Evolutionary conservation across 257 asterid genomes (phyloP), one percentile per base, ranked within the genome.

Genomic region (Solanum chiquidenum): DNA sequence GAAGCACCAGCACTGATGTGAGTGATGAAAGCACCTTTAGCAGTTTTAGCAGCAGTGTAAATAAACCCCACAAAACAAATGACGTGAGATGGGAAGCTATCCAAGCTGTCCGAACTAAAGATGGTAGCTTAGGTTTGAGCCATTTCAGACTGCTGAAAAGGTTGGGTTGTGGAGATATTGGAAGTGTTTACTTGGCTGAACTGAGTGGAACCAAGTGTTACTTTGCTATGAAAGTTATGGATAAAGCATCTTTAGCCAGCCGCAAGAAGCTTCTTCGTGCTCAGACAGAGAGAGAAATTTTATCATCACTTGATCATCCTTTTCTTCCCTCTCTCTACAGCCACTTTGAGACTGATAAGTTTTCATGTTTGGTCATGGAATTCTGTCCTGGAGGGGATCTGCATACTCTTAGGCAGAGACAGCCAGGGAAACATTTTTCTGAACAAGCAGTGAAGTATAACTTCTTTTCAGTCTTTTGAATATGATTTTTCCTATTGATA

Each of bases 201-300:
- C 86, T 95, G 94, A 91, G 93, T 71, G 91, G 94, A 20, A 93
- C 93, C 34, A 89, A 92, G 88, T 93, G 96, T 90, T 91, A 92
- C 80, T 95, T 95, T 83, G 98, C 98, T 13, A 93, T 94, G 97
- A 95, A 95, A 89, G 98, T 95, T 7, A 95, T 95, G 98, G 94
- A 95, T 89, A 95, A 95, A 89, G 95, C 94, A n/a, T 93, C 97
- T 60, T 90, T 95, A 83, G 98, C 96, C 37, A 93, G 97, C 88
- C 94, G 98, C 88, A 95, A 95, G 90, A 95, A 95, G 90, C 89
- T 95, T 91, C 91, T 91, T 71, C 92, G 98, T 58, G 97, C 98
- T n/a, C 98, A 94, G 90, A 95, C 97, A 9, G 98, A 95, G 76
- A 90, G 95, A 89, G 98, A 95, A 72, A 95, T 95, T 83, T 89